These are phyloP conservation scores for Aspergillus candidus DNA, from an alignment of 2,329 filamentous ascomycete species.

Conservation along the genomic window DNA sequence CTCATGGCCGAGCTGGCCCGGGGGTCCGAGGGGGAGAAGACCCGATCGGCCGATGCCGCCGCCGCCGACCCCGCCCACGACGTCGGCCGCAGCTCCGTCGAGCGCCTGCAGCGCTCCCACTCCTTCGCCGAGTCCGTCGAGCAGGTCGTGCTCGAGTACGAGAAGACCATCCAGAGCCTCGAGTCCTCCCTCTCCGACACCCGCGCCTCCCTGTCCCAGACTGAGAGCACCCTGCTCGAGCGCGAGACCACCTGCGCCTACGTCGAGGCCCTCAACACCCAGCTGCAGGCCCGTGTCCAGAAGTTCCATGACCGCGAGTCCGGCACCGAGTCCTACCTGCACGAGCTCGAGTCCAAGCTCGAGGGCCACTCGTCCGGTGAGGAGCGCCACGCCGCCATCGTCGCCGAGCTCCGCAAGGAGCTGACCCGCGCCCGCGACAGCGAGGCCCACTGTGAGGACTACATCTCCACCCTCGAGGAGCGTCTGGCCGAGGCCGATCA, in stretches of 20 bases:
- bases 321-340: slow-evolving; percentile 86
- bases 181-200: slow-evolving; percentile 90
- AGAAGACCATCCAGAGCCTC: slow-evolving; percentile 93
- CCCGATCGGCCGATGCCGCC: slow-evolving; percentile 30
- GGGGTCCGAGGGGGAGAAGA: slow-evolving; percentile 56
- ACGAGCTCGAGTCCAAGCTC: slow-evolving; percentile 83
- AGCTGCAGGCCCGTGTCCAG: slow-evolving; percentile 82
- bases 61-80: slow-evolving; percentile 47
- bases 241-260: slow-evolving; percentile 93
- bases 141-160: slow-evolving; percentile 92
- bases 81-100: slow-evolving; percentile 69
- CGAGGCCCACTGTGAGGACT: slow-evolving; percentile 85
- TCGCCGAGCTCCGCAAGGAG: slow-evolving; percentile 85
- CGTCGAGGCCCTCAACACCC: slow-evolving; percentile 82
- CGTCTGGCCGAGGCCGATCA: slow-evolving; percentile 92
- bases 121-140: slow-evolving; percentile 95
- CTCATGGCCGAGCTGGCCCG: slow-evolving; percentile 90
- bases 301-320: slow-evolving; percentile 88
- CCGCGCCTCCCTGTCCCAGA: slow-evolving; percentile 71
- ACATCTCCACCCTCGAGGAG: slow-evolving; percentile 94
- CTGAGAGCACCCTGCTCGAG: slow-evolving; percentile 81
- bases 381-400: slow-evolving; percentile 81
- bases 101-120: slow-evolving; percentile 87
- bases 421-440: slow-evolving; percentile 82
- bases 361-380: slow-evolving; percentile 87